Percentiles rank a stretch among this genome's conserved stretches.
Conservation (phyloP, 2,329 filamentous ascomycete genomes). For the Myriosclerotinia curreyana region DNA sequence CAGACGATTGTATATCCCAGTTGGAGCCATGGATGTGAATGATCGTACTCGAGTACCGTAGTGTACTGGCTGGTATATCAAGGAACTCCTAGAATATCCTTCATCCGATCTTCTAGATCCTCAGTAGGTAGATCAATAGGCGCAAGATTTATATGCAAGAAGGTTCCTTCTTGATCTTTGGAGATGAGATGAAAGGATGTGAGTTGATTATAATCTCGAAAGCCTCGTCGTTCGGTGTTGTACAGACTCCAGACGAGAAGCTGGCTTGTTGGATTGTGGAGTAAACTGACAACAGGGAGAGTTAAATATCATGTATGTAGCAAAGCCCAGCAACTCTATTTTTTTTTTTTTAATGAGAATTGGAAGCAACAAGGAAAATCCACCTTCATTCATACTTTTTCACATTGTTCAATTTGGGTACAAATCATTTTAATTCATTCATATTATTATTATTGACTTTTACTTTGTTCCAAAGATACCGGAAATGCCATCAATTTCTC, state of each 20-base stretch:
- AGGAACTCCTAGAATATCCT: not conserved
- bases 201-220: not conserved
- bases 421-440: not conserved
- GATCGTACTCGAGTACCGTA: not conserved
- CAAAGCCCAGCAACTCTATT: not conserved
- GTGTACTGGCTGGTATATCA: not conserved
- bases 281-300: too few relatives aligned
- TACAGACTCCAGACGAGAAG: not conserved
- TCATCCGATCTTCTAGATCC: slow-evolving; percentile 13
- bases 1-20: slow-evolving; percentile 31
- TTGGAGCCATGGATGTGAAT: slow-evolving; percentile 33
- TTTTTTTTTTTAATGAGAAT: not conserved
- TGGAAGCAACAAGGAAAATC: not conserved
- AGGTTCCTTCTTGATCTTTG: not conserved
- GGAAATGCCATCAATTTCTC: slow-evolving; percentile 1
- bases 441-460: not conserved
- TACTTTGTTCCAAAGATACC: not conserved
- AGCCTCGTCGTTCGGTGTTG: not conserved
- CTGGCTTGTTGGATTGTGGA: slow-evolving; percentile 1
- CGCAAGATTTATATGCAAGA: not conserved
- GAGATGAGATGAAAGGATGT: not conserved
- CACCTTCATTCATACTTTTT: not conserved
- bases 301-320: too few relatives aligned
- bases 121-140: not conserved
- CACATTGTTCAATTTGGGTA: slow-evolving; percentile 12